These are phyloP conservation scores for Musa acuminata DNA, from an alignment of 176 grass and related monocot species.

Conservation along the genomic window DNA sequence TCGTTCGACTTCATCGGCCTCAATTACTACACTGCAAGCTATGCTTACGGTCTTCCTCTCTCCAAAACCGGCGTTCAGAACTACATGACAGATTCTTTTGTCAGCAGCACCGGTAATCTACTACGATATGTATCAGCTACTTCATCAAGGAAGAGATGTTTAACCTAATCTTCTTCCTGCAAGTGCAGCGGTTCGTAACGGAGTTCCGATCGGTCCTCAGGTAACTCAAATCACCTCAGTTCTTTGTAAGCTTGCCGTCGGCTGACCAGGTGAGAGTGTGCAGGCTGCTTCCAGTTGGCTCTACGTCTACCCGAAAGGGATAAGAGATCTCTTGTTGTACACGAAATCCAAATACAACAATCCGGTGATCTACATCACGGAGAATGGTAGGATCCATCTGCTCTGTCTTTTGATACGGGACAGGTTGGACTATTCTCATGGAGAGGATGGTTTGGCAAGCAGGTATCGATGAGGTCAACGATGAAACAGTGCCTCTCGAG, in stretches of 20 bases:
- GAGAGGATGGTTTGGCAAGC: neutral
- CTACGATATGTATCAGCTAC: conserved; percentile 20
- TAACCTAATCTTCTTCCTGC: neutral
- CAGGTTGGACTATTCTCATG: too few species aligned
- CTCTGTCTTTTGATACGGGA: too few species aligned
- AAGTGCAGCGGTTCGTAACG: conserved; percentile 10
- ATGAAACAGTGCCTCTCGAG: conserved; percentile 15
- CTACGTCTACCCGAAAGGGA: conserved; percentile 34
- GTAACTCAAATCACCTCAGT: conserved; percentile 1
- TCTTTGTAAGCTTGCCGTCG: neutral
- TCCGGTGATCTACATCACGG: conserved; percentile 41
- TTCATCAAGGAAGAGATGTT: neutral
- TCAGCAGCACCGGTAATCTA: conserved; percentile 22
- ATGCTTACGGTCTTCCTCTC: too few species aligned
- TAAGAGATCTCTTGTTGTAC: conserved; percentile 27
- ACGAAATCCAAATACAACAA: conserved; percentile 22
- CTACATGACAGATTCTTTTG: too few species aligned
- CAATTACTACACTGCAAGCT: too few species aligned
- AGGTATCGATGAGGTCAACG: conserved; percentile 37
- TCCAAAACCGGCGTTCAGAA: too few species aligned
- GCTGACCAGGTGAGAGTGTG: too few species aligned
- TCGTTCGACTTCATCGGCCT: neutral
- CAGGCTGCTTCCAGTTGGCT: conserved; percentile 18
- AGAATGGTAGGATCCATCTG: conserved; percentile 21
- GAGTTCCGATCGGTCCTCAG: conserved; percentile 22